A percentile compares a stretch with the other conserved stretches of the same genome.
Evolutionary conservation across 441 rosid genomes (phyloP).

Genomic region (Mallotus japonicus): DNA sequence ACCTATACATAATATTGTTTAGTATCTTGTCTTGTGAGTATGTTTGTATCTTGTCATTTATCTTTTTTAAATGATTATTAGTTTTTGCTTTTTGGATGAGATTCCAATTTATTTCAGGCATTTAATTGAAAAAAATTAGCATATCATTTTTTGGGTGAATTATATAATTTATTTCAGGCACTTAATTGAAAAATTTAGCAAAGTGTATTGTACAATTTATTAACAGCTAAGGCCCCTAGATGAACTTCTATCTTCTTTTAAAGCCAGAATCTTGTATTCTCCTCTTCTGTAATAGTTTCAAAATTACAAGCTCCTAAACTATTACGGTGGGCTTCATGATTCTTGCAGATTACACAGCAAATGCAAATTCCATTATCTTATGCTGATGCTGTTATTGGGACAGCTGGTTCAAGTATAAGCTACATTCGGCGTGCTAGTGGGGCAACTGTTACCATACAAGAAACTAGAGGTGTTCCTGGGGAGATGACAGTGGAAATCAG

Average conservation of each 20-base stretch:
- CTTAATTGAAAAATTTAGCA: neutral
- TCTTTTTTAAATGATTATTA: neutral
- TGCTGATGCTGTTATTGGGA: conserved; percentile 96
- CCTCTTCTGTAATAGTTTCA: neutral
- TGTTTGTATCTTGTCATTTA: neutral
- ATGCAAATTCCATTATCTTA: conserved; percentile 90
- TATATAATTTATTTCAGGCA: neutral
- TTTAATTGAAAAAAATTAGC: neutral
- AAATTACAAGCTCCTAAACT: conserved; percentile 1
- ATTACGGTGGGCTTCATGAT: conserved; percentile 1
- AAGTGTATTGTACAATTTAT: neutral
- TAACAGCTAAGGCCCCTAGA: neutral
- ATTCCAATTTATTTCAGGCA: neutral
- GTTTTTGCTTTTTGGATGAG: neutral
- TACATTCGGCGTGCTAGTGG: conserved; percentile 95
- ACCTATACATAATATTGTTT: neutral
- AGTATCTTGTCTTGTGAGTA: neutral
- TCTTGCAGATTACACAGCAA: conserved; percentile 74
- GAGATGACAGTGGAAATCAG: conserved; percentile 99
- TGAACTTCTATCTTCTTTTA: neutral
- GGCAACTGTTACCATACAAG: conserved; percentile 93
- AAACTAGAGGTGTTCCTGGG: conserved; percentile 90
- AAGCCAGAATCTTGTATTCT: neutral
- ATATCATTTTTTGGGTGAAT: neutral
- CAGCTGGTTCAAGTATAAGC: conserved; percentile 91